Base-by-base conservation (phyloP, 306 rosid genomes). In the Prunus fruticosa region DNA sequence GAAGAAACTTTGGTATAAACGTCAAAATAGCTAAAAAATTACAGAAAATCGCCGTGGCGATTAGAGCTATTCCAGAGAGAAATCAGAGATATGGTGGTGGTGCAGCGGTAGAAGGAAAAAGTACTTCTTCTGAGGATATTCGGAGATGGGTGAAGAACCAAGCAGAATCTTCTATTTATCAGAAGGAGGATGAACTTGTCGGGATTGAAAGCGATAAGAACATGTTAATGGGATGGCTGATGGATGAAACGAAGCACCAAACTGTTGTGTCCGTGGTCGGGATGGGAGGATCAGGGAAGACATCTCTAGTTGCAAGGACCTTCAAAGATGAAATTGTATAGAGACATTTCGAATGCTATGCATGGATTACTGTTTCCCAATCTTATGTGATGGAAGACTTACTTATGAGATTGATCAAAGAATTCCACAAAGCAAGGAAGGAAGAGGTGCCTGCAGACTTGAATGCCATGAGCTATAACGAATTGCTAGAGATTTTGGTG, bases 351-450 rank as follows among this genome's bases (percentile, higher is more conserved):
- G 5, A 16, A 4, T 49, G 46, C 4, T 69, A 49, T 9, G 73
- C 73, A 0, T 82, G 76, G 79, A 14, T 82, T 18, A 77, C 76
- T 2, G 72, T 77, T 30, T 72, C 75, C 25, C 85, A 67, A 12
- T 47, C 65, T 23, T 67, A 72, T 30, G 50, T 50, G 4, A 61
- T 61, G 8, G 82, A 82, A 16, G 85, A 81, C 27, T 43, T 76
- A 32, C 43, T 72, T 50, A 71, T 16, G 61, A 64, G 74, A 61
- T 47, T 80, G 73, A 81, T 81, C 46, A 66, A 49, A n/a, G 73
- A 62, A 25, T 34, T 77, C n/a, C 16, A 72, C 41, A 25, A 66
- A 20, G 8, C 72, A 13, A 30, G 2, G 10, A 68, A 19, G 9
- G 9, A 38, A 1, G 43, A 38, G 9, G 43, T 38, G 9, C 2